A percentile compares a stretch with the other conserved stretches of the same genome.
phyloP scores from a whole-genome alignment of 192 early-diverging fungal species.

The Backusella liffmaniae region DNA sequence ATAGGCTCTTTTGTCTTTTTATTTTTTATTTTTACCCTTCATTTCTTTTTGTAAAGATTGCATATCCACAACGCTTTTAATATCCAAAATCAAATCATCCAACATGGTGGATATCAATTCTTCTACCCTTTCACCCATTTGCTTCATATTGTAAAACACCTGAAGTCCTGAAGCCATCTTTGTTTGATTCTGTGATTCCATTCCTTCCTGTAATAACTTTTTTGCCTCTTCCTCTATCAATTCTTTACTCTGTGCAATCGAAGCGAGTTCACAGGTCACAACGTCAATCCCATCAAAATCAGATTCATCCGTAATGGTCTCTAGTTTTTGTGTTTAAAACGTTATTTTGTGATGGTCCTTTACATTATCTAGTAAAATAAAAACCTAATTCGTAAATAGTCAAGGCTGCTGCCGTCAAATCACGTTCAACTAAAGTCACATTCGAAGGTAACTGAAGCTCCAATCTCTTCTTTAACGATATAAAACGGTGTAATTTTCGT shows the following conservation, averaged over 20 bases:
- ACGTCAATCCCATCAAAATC: constrained; percentile 68
- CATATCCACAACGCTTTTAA: constrained; percentile 49
- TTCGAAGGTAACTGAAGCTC: constrained; percentile 51
- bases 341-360: neutral
- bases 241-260: constrained; percentile 44
- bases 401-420: constrained; percentile 55
- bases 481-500: constrained; percentile 57
- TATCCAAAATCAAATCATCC: constrained; percentile 39
- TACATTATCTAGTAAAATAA: constrained; percentile 1
- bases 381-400: constrained; percentile 61
- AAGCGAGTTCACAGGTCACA: constrained; percentile 52
- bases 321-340: constrained; percentile 25
- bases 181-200: constrained; percentile 43
- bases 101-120: constrained; percentile 38
- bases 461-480: constrained; percentile 58
- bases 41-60: constrained; percentile 50
- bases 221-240: constrained; percentile 50
- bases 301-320: constrained; percentile 51
- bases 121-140: constrained; percentile 43
- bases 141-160: constrained; percentile 51
- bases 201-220: constrained; percentile 47
- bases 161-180: constrained; percentile 53
- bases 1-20: neutral
- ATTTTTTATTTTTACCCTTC: constrained; percentile 33
- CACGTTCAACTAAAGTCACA: constrained; percentile 26